Evolutionary conservation across 495 filamentous ascomycete species (phyloP).

Genomic region (Podospora fimiseda): DNA sequence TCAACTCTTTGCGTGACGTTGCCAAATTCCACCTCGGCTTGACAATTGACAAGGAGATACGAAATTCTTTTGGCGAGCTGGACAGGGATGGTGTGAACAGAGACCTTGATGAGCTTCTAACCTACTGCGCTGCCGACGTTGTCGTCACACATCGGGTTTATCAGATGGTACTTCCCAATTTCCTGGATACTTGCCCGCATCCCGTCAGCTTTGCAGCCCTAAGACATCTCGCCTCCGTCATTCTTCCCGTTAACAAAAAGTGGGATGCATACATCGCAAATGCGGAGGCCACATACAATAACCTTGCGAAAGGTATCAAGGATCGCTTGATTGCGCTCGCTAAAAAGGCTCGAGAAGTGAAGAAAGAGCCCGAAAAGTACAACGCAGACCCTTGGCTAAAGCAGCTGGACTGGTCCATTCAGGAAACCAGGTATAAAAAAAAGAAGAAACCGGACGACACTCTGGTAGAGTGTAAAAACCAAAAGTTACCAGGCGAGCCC

Average conservation of each 20-base stretch:
- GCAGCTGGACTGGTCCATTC: slow-evolving; percentile 93
- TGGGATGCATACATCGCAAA: slow-evolving; percentile 80
- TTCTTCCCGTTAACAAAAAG: slow-evolving; percentile 78
- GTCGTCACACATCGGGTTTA: slow-evolving; percentile 88
- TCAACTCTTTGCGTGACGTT: slow-evolving; percentile 93
- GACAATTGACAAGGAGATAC: slow-evolving; percentile 81
- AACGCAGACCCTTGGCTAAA: slow-evolving; percentile 77
- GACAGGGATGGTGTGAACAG: slow-evolving; percentile 59
- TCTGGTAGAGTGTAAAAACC: slow-evolving; percentile 68
- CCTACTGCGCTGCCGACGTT: slow-evolving; percentile 96
- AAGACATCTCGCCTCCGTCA: slow-evolving; percentile 84
- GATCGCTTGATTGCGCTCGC: slow-evolving; percentile 65
- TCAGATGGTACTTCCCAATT: slow-evolving; percentile 82
- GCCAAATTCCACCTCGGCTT: slow-evolving; percentile 93
- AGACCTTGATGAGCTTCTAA: slow-evolving; percentile 74
- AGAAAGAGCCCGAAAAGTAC: slow-evolving; percentile 60
- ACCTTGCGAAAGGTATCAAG: slow-evolving; percentile 66
- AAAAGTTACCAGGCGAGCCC: slow-evolving; percentile 92
- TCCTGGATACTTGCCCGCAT: slow-evolving; percentile 83
- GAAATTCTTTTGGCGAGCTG: slow-evolving; percentile 82
- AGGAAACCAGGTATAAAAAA: slow-evolving; percentile 88
- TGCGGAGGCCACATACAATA: slow-evolving; percentile 78
- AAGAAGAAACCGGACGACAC: slow-evolving; percentile 74
- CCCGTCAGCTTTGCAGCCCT: slow-evolving; percentile 95
- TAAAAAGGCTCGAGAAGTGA: slow-evolving; percentile 66